Conservation (phyloP, 2,329 filamentous ascomycete species). For the Coniochaeta sp. region DNA sequence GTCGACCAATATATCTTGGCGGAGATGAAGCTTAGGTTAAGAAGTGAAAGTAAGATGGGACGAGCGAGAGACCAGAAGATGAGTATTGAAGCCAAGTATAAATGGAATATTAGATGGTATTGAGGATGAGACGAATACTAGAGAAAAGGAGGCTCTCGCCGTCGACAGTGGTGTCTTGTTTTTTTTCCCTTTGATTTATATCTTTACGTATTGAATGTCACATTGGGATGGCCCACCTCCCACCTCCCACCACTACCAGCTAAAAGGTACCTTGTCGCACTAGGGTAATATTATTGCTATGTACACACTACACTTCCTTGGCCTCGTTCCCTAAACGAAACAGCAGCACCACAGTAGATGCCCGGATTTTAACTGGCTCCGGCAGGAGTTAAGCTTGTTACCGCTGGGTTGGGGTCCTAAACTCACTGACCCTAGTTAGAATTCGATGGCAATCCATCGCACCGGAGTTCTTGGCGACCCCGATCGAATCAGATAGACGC, state of each 20-base stretch:
- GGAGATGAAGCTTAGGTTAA: neutral
- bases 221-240: neutral
- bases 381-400: neutral
- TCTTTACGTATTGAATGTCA: neutral
- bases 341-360: neutral
- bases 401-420: neutral
- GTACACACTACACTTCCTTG: no score
- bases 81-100: neutral
- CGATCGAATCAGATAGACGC: neutral
- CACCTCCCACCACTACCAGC: neutral
- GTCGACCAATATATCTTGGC: neutral
- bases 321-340: neutral
- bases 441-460: neutral
- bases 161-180: neutral
- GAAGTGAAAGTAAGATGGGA: neutral
- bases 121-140: neutral
- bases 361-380: neutral
- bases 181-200: neutral
- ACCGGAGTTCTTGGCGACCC: neutral
- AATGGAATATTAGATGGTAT: neutral
- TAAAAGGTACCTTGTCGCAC: no score
- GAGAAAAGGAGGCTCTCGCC: neutral
- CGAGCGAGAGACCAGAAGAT: neutral
- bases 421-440: neutral
- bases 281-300: no score